phyloP scores from a whole-genome alignment of 2,329 filamentous ascomycete genomes.

The Raffaelea arxii region DNA sequence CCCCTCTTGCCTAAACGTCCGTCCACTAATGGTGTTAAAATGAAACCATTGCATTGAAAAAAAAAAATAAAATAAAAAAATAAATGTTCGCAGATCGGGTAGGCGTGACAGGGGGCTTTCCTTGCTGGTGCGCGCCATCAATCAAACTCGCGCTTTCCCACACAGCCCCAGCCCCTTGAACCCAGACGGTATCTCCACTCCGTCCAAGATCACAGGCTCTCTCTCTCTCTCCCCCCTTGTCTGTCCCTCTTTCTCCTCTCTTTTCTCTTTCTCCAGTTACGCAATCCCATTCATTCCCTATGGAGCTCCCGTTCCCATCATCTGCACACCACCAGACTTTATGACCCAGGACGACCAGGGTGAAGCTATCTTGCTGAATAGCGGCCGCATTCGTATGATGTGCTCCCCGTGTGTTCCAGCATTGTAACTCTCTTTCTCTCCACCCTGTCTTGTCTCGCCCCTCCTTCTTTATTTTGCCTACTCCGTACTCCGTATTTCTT shows the following conservation, averaged over 20 bases:
- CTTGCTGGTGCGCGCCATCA: conserved; percentile 2
- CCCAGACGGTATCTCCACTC: neutral
- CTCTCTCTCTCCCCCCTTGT: neutral
- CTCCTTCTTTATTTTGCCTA: neutral
- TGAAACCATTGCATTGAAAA: conserved; percentile 10
- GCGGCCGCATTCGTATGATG: neutral
- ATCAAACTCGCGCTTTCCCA: conserved; percentile 1
- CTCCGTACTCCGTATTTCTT: neutral
- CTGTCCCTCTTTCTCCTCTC: neutral
- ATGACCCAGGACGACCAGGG: neutral
- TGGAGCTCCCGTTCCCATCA: neutral
- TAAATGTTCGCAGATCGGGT: conserved; percentile 9
- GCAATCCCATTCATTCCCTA: neutral
- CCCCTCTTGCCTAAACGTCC: no score
- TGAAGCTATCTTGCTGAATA: no score
- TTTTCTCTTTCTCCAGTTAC: neutral
- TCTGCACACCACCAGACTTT: neutral
- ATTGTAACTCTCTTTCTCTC: neutral
- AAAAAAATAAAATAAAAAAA: no score
- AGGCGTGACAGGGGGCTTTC: conserved; percentile 11
- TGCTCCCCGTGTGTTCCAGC: neutral
- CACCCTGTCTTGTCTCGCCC: neutral
- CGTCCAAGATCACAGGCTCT: neutral
- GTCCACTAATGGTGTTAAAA: neutral
- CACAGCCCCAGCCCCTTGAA: neutral